A percentile compares a stretch with the other conserved stretches of the same genome.
Conservation (phyloP, 306 rosid genomes). For the Vigna unguiculata region DNA sequence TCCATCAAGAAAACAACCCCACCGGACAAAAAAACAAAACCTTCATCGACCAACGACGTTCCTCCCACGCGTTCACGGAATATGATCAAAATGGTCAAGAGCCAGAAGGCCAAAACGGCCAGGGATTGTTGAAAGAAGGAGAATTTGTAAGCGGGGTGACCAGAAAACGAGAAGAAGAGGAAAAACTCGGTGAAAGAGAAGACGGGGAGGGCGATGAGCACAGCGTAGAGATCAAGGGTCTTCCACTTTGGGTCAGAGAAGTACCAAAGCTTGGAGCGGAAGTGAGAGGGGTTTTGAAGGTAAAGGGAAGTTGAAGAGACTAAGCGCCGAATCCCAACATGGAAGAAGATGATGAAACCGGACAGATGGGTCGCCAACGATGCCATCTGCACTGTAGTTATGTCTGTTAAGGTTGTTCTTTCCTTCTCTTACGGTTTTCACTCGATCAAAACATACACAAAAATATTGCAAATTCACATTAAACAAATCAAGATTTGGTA, state of each 20-base stretch:
- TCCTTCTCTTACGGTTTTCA: not conserved
- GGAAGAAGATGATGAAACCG: constrained; percentile 67
- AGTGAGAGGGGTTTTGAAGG: constrained; percentile 74
- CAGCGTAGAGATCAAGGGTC: constrained; percentile 70
- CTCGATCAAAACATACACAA: not conserved
- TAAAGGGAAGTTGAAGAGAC: constrained; percentile 75
- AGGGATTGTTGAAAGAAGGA: constrained; percentile 73
- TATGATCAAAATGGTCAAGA: constrained; percentile 56
- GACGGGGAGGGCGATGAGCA: constrained; percentile 69
- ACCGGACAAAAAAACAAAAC: constrained; percentile 52
- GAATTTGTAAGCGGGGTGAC: constrained; percentile 71
- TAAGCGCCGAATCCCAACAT: constrained; percentile 75
- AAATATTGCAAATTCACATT: not conserved
- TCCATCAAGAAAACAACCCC: constrained; percentile 54
- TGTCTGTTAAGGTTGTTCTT: constrained; percentile 4
- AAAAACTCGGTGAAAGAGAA: constrained; percentile 74
- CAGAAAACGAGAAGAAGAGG: constrained; percentile 67
- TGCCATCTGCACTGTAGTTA: constrained; percentile 55
- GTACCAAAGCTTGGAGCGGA: constrained; percentile 79
- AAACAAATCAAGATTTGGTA: not conserved
- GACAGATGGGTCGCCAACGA: constrained; percentile 77
- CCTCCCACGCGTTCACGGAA: constrained; percentile 53
- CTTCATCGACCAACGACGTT: constrained; percentile 49
- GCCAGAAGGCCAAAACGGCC: constrained; percentile 71
- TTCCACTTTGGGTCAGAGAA: constrained; percentile 78